Conservation (phyloP, 2,329 filamentous ascomycete genomes). For the Claviceps quebecensis region DNA sequence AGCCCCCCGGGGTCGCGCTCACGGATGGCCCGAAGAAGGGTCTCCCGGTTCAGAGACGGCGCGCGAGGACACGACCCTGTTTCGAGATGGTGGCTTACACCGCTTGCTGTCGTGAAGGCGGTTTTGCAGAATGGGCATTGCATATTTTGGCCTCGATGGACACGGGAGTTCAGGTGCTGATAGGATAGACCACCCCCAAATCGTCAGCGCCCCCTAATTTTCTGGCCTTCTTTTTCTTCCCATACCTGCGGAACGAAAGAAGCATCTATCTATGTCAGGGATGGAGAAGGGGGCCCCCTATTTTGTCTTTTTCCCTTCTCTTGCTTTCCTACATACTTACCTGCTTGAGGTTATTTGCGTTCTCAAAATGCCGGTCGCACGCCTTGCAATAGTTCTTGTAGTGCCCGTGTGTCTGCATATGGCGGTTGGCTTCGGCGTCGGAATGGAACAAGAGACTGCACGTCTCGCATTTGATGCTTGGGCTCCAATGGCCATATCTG, state of each 20-base stretch:
- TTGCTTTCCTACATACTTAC: constrained; percentile 9
- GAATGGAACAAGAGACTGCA: constrained; percentile 11
- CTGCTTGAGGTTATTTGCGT: constrained; percentile 17
- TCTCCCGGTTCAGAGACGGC: constrained; percentile 28
- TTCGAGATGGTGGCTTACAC: constrained; percentile 41
- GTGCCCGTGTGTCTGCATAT: constrained; percentile 14
- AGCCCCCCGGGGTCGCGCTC: constrained; percentile 29
- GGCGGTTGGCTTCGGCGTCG: constrained; percentile 7
- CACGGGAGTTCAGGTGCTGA: constrained; percentile 40
- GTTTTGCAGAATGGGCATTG: constrained; percentile 40
- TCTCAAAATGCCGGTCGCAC: constrained; percentile 20
- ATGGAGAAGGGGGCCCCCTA: too few relatives aligned
- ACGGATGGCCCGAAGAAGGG: constrained; percentile 30
- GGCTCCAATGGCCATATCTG: constrained; percentile 14
- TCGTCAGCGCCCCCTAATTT: too few relatives aligned
- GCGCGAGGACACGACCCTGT: constrained; percentile 33
- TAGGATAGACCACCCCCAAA: background rate
- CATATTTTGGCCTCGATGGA: constrained; percentile 31
- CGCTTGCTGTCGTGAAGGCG: constrained; percentile 33
- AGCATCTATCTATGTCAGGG: too few relatives aligned
- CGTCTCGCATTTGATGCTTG: constrained; percentile 11
- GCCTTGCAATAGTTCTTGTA: constrained; percentile 19
- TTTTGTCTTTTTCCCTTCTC: background rate
- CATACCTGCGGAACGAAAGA: too few relatives aligned
- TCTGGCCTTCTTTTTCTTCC: too few relatives aligned